Base-by-base conservation (phyloP, 192 early-diverging fungal species). In the Backusella liffmaniae region DNA sequence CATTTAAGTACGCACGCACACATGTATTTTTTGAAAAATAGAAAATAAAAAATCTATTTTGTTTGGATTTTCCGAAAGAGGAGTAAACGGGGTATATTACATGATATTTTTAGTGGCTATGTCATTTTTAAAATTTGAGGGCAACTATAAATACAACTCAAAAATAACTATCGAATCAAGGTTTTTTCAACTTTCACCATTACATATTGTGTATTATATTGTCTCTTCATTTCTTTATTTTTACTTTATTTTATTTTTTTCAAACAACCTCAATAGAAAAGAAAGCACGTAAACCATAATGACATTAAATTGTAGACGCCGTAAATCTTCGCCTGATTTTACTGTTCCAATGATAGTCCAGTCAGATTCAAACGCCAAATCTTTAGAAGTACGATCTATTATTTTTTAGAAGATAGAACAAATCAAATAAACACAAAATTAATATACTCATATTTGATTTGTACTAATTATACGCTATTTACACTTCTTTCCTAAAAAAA, bases 41-140 rank as follows among this genome's bases (percentile, higher is more conserved):
- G 23, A 62, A 62, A 62, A 62, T 29, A 62, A 29, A 62, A 62
- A 59, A 62, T 8, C 56, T 62, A 62, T 62, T 62, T 62, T 62
- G 23, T 62, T 29, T 62, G 23, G 56, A 3, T 62, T 62, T 29
- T 62, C 56, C 56, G 56, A 62, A 62, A 26, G 56, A 62, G 56
- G 56, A 62, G 26, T 29, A 26, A 9, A 62, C 23, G 56, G 56
- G 56, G 56, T 12, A 9, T 62, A 62, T 62, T 62, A 29, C 56
- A 62, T 62, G 56, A 62, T 62, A 62, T 29, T 29, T 62, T 62
- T 29, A 62, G 56, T 62, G 56, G 8, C 23, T 15, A 62, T 62
- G 23, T 29, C 56, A 29, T 62, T 62, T 62, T 62, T 62, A 62
- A 62, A 62, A 62, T 62, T 62, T 12, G 56, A 62, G 56, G 56